Evolutionary conservation across 139 green algal species (phyloP).

Genomic region (Closterium sp.): DNA sequence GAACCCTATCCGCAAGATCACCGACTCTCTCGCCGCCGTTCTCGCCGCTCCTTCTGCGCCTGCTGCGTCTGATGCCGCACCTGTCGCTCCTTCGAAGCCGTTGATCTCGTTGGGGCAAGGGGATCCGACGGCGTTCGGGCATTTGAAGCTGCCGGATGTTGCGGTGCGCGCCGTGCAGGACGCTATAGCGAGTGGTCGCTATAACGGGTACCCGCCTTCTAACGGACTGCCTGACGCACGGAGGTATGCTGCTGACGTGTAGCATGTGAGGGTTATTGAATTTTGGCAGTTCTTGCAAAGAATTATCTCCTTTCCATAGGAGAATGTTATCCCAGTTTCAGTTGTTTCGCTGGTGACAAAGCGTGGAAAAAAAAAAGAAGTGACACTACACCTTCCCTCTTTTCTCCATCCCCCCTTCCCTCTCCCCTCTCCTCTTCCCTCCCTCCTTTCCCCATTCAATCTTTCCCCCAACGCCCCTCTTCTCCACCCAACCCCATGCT

Average conservation of each 20-base stretch:
- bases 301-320: no score
- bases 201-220: slow-evolving; percentile 54
- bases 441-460: background rate
- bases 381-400: background rate
- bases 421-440: background rate
- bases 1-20: slow-evolving; percentile 37
- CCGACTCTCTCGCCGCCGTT: slow-evolving; percentile 6
- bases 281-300: background rate
- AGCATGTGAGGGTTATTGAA: background rate
- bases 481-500: background rate
- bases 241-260: slow-evolving; percentile 2
- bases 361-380: no score
- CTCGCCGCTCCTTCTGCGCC: background rate
- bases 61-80: background rate
- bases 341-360: no score
- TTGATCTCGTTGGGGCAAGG: slow-evolving; percentile 48
- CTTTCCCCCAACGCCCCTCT: background rate
- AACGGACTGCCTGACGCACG: slow-evolving; percentile 22
- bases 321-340: no score
- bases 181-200: slow-evolving; percentile 3
- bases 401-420: background rate
- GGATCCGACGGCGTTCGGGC: slow-evolving; percentile 50
- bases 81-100: background rate
- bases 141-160: slow-evolving; percentile 20
- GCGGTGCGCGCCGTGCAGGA: slow-evolving; percentile 19